Conservation (phyloP, 192 early-diverging fungal genomes). For the Gaertneriomyces semiglobifer region DNA sequence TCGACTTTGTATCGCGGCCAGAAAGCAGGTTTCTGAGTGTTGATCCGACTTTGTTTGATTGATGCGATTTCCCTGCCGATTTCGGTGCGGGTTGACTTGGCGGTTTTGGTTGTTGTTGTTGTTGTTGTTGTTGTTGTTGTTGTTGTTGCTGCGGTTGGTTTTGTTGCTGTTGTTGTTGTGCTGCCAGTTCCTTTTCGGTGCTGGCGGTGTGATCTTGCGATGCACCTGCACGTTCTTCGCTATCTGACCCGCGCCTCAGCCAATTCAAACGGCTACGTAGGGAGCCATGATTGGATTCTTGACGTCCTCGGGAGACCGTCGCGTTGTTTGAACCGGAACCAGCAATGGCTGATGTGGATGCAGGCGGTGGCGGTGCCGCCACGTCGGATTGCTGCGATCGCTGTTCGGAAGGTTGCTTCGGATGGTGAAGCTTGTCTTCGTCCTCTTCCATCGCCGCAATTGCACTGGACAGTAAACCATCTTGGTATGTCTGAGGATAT, state of each 20-base stretch:
- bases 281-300: too few relatives aligned
- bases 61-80: not conserved
- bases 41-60: constrained; percentile 14
- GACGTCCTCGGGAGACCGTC: not conserved
- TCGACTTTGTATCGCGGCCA: not conserved
- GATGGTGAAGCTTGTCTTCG: constrained; percentile 11
- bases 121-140: not conserved
- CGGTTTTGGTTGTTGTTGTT: not conserved
- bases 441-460: constrained; percentile 23
- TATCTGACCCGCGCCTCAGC: too few relatives aligned
- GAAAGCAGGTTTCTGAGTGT: constrained; percentile 18
- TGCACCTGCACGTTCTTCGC: not conserved
- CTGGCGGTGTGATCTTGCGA: not conserved
- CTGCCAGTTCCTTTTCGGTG: not conserved
- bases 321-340: not conserved
- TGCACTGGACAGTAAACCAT: constrained; percentile 16
- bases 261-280: too few relatives aligned
- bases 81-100: not conserved
- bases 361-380: not conserved
- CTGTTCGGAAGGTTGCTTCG: not conserved
- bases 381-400: not conserved
- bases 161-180: not conserved
- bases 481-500: constrained; percentile 17
- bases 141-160: constrained; percentile 6
- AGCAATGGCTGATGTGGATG: not conserved